Evolutionary conservation across 495 filamentous ascomycete genomes (phyloP), one percentile per base, ranked within the genome.

Genomic region (Aspergillus panamensis): DNA sequence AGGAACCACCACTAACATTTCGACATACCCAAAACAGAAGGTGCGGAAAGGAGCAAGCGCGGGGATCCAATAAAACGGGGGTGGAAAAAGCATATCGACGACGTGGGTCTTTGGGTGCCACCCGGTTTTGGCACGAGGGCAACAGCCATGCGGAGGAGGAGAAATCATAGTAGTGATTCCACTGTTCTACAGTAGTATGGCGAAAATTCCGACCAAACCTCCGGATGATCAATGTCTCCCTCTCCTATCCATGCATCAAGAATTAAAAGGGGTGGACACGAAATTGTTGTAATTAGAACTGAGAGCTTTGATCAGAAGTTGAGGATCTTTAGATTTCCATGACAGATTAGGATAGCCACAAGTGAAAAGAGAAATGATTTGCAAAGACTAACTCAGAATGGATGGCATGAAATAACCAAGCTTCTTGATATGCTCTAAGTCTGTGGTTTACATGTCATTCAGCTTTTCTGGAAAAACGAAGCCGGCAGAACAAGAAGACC

Each of bases 1-100:
- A 20, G 16, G 21, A 19, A 17, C 32, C 32, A 12, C 9, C 13
- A 14, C 31, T 4, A 35, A 31, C 32, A 42, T 31, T 48, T 49
- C 57, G 51, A 55, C 44, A 55, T 60, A 48, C 58, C 52, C 13
- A 44, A 60, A 60, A 32, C 47, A 51, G 58, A 47, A 58, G 56
- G 56, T 58, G 48, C 48, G 14, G 20, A 25, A n/a, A 49, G 47
- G 25, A 16, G n/a, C n/a, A n/a, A n/a, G 43, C n/a, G 20, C 16
- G 42, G 16, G 42, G n/a, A 45, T 4, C 42, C 42, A 45, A 45
- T 45, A 19, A 45, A 45, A 17, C 42, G 42, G 17, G 17, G 16
- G 16, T 8, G 6, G 9, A 45, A 17, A 45, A 45, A 20, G 17
- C 16, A 45, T 45, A n/a, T 45, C 6, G 42, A 13, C 16, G 37